Evolutionary conservation across 176 grass and related monocot species (phyloP), one percentile per base, ranked within the genome.

Genomic region (Tillandsia fasciculata): DNA sequence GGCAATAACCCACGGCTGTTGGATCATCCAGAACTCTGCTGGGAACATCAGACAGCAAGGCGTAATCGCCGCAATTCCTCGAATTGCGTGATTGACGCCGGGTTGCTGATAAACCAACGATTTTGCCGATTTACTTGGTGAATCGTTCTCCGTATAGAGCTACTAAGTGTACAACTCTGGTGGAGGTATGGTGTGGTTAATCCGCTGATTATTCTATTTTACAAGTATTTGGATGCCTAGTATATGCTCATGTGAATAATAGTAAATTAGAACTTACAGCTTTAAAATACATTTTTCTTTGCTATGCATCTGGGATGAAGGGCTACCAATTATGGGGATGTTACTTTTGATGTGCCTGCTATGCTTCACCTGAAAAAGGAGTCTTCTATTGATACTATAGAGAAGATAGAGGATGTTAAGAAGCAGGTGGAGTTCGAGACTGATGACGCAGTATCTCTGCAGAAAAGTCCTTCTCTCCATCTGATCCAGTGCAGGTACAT

Each of bases 121-220:
- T 20, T 20, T 20, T 20, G 20, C 20, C 20, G 20, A 20, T 20
- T 20, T 20, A 20, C 20, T 42, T 42, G 33, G 33, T 42, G 6
- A 42, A 42, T 42, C 3, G 4, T 42, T 42, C 6, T 4, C 33
- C 3, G 33, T 0, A 6, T 42, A 6, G 33, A 42, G 2, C 47
- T 10, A 79, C 79, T 66, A 14, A 70, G 0, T 79, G 28, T 1
- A 79, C 73, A 23, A 78, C 53, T 68, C 17, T 0, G 8, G 0
- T 64, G 48, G 64, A 83, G 64, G n/a, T 73, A 13, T 83, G 48
- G 53, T 74, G 0, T 42, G 33, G 33, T 42, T 42, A 42, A 42
- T 42, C 33, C 0, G 33, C 33, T 42, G 3, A 42, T 42, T 42
- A 42, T 42, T 42, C 33, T 42, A 42, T 5, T 42, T 42, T 42